Conservation (phyloP, 2,329 filamentous ascomycete genomes). For the Alternaria infectoria region DNA sequence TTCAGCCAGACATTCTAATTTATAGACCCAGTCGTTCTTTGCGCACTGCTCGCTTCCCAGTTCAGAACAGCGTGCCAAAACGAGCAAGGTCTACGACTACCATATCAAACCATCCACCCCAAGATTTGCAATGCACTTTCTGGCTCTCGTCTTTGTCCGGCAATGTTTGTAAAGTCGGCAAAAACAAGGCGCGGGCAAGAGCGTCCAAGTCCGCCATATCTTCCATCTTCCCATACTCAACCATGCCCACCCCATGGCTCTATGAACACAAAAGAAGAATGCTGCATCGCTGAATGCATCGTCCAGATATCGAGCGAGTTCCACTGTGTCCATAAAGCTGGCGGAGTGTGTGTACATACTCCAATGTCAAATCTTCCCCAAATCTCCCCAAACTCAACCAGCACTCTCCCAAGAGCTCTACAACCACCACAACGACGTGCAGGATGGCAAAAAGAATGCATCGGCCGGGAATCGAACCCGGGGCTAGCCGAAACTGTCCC, state of each 20-base stretch:
- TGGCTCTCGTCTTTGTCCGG: too few relatives aligned
- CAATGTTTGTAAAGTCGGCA: too few relatives aligned
- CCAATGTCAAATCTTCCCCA: accelerated
- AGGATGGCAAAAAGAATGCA: constrained; percentile 6
- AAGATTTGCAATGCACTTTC: too few relatives aligned
- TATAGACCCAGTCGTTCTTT: not conserved
- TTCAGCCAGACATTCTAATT: accelerated
- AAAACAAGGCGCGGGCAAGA: too few relatives aligned
- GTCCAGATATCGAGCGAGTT: accelerated
- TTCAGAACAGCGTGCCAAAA: accelerated
- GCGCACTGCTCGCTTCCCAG: not conserved
- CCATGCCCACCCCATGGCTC: not conserved
- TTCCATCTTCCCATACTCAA: not conserved
- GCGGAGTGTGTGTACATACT: not conserved
- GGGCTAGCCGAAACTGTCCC: constrained; percentile 15
- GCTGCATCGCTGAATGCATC: accelerated
- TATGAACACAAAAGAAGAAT: not conserved
- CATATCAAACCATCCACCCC: too few relatives aligned
- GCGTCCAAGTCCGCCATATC: too few relatives aligned
- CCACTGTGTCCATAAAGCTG: accelerated
- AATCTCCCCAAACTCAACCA: not conserved
- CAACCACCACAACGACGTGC: not conserved
- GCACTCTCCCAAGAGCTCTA: not conserved
- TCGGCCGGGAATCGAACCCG: constrained; percentile 22
- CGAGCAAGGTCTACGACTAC: too few relatives aligned